Evolutionary conservation across 225 moss, liverwort and hornwort genomes (phyloP).

Genomic region (Takakia lepidozioides): DNA sequence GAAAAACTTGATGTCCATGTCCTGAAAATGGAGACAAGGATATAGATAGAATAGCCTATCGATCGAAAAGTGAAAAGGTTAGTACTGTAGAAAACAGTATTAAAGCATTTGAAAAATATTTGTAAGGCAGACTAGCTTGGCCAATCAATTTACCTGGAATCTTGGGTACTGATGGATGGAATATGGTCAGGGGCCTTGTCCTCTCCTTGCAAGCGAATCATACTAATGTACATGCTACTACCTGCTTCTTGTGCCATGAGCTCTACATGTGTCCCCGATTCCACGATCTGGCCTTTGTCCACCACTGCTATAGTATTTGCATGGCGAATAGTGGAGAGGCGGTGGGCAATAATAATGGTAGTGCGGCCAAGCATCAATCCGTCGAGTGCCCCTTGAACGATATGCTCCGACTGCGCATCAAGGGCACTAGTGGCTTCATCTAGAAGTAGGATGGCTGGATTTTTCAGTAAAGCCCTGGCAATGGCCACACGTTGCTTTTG

Average conservation of each 20-base stretch:
- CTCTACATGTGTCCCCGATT: conserved; percentile 1
- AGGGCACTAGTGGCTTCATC: conserved; percentile 16
- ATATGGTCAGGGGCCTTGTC: too few species aligned
- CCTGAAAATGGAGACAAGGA: too few species aligned
- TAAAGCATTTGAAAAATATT: too few species aligned
- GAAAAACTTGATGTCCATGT: too few species aligned
- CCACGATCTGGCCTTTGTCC: neutral
- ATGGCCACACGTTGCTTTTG: conserved; percentile 12
- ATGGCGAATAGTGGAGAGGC: conserved; percentile 3
- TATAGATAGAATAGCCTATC: too few species aligned
- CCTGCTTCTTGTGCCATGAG: neutral
- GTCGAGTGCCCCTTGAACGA: conserved; percentile 9
- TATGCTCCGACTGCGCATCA: conserved; percentile 7
- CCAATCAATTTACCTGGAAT: too few species aligned
- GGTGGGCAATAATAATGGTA: conserved; percentile 6
- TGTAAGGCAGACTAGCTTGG: too few species aligned
- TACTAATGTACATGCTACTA: too few species aligned
- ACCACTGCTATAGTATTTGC: conserved; percentile 4
- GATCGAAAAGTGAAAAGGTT: too few species aligned
- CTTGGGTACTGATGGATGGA: too few species aligned
- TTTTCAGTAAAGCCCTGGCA: conserved; percentile 10
- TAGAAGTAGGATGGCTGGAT: conserved; percentile 4
- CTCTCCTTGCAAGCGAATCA: too few species aligned
- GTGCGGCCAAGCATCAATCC: conserved; percentile 3
- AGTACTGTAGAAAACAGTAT: too few species aligned